Conservation (phyloP, 225 moss, liverwort and hornwort genomes). For the Physcomitrium patens region DNA sequence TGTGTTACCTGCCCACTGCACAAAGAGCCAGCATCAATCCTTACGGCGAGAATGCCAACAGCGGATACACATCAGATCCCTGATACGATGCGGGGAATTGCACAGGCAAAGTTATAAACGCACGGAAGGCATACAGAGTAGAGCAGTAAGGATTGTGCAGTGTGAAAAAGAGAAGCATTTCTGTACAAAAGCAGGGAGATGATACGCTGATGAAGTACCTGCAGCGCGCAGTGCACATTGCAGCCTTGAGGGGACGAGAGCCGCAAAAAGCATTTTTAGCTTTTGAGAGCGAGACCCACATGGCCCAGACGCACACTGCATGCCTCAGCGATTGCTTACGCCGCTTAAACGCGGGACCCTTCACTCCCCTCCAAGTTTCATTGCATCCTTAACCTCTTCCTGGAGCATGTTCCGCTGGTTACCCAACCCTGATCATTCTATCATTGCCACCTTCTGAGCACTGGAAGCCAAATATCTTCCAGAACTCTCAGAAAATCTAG, state of each 20-base stretch:
- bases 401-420: slow-evolving; percentile 71
- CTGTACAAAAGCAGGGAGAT: neutral
- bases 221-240: slow-evolving; percentile 49
- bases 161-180: neutral
- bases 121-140: too few relatives aligned
- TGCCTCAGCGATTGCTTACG: slow-evolving; percentile 66
- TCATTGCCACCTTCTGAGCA: neutral
- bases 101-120: too few relatives aligned
- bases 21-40: slow-evolving; percentile 38
- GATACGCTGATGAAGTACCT: slow-evolving; percentile 24
- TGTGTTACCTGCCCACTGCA: slow-evolving; percentile 67
- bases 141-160: too few relatives aligned
- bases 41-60: slow-evolving; percentile 59
- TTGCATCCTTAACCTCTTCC: slow-evolving; percentile 69
- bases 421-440: slow-evolving; percentile 32
- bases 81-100: neutral
- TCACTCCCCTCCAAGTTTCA: slow-evolving; percentile 72
- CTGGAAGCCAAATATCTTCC: too few relatives aligned
- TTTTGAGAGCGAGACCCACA: slow-evolving; percentile 73
- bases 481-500: too few relatives aligned
- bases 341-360: slow-evolving; percentile 64
- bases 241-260: slow-evolving; percentile 58
- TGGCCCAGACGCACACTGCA: slow-evolving; percentile 77
- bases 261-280: slow-evolving; percentile 69
- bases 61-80: slow-evolving; percentile 16